A percentile compares a stretch with the other conserved stretches of the same genome.
phyloP scores from a whole-genome alignment of 176 grass and related monocot genomes.

The Musa troglodytarum region DNA sequence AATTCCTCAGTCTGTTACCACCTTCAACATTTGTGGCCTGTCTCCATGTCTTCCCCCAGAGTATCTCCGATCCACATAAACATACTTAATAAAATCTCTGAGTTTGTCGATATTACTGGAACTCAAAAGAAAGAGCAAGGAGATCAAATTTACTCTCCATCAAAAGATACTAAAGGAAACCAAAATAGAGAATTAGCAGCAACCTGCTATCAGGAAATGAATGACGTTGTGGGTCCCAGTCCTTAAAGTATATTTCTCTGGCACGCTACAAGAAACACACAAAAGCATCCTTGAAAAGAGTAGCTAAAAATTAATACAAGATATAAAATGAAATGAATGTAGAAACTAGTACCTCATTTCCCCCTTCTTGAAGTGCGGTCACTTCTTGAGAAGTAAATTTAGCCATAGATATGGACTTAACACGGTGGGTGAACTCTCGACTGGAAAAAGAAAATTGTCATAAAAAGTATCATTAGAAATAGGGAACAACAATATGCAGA shows the following conservation, averaged over 20 bases:
- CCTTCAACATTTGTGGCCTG: slow-evolving; percentile 58
- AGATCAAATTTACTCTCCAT: slow-evolving; percentile 16
- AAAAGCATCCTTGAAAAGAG: slow-evolving; percentile 6
- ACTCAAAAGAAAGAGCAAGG: slow-evolving; percentile 34
- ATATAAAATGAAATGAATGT: neutral
- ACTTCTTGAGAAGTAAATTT: slow-evolving; percentile 99
- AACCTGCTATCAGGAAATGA: slow-evolving; percentile 87
- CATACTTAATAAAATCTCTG: slow-evolving; percentile 89
- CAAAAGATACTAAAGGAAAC: neutral
- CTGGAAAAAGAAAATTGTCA: slow-evolving; percentile 25
- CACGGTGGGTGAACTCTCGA: slow-evolving; percentile 90
- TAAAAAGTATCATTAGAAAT: slow-evolving; percentile 5
- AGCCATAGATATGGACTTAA: slow-evolving; percentile 98
- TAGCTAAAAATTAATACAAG: neutral
- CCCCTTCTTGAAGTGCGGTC: slow-evolving; percentile 74
- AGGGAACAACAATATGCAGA: slow-evolving; percentile 9
- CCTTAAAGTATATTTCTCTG: slow-evolving; percentile 83
- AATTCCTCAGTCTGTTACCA: neutral
- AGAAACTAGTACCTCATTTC: slow-evolving; percentile 60
- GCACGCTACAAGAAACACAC: slow-evolving; percentile 48
- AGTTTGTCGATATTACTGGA: slow-evolving; percentile 82
- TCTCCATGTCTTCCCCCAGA: slow-evolving; percentile 56
- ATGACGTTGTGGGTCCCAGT: slow-evolving; percentile 85
- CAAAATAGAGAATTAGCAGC: slow-evolving; percentile 15
- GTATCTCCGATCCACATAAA: slow-evolving; percentile 76